These are phyloP conservation scores for Primulina eburnea DNA, from an alignment of 257 asterid genomes.

Conservation along the genomic window DNA sequence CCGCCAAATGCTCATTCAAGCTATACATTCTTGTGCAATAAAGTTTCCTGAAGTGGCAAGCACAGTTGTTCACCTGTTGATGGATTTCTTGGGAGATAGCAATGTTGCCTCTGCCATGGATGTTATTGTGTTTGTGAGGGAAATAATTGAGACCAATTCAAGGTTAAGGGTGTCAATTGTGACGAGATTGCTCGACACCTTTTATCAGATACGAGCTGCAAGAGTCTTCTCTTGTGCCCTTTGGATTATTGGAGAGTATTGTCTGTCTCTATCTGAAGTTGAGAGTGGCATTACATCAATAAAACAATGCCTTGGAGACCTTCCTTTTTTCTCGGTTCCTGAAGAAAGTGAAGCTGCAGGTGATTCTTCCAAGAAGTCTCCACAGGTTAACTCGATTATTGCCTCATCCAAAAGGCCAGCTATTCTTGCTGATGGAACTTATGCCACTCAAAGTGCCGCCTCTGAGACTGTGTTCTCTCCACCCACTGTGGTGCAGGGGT, in stretches of 20 bases:
- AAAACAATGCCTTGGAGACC: conserved; percentile 92
- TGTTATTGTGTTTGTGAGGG: conserved; percentile 80
- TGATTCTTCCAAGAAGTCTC: conserved; percentile 73
- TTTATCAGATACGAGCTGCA: conserved; percentile 90
- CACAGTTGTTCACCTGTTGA: conserved; percentile 88
- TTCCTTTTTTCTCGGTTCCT: conserved; percentile 73
- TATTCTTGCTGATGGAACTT: conserved; percentile 93
- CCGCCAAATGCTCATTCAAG: conserved; percentile 96
- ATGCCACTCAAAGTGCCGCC: conserved; percentile 98
- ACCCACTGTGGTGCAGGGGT: conserved; percentile 73
- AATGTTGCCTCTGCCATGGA: conserved; percentile 90
- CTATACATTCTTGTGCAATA: conserved; percentile 91
- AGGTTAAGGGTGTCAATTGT: conserved; percentile 84
- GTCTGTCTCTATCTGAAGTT: conserved; percentile 81
- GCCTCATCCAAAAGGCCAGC: conserved; percentile 95
- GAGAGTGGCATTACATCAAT: conserved; percentile 81
- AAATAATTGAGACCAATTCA: conserved; percentile 90
- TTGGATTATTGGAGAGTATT: conserved; percentile 95
- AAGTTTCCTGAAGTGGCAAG: conserved; percentile 97
- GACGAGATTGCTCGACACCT: conserved; percentile 81
- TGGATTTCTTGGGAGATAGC: conserved; percentile 98
- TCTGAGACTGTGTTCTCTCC: conserved; percentile 87
- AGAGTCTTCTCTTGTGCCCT: conserved; percentile 92
- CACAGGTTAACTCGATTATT: conserved; percentile 66
- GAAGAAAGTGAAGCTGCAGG: conserved; percentile 67